phyloP scores from a whole-genome alignment of 805 yeast species.

The Naumovozyma dairenensis region DNA sequence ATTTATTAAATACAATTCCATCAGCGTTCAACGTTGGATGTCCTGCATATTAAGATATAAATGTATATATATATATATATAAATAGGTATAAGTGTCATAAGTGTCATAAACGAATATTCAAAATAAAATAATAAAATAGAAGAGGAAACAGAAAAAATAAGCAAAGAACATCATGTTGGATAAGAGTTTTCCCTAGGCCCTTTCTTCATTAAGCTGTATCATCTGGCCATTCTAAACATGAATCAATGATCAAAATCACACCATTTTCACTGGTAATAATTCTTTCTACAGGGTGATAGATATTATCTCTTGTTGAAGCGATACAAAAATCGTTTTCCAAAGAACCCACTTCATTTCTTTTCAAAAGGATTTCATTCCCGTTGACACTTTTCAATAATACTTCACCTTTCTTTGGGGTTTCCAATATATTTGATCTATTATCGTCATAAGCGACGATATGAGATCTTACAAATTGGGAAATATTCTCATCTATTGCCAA shows the following conservation, averaged over 20 bases:
- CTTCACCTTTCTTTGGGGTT: slow-evolving; percentile 3
- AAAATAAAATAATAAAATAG: no score
- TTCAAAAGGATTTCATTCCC: slow-evolving; percentile 31
- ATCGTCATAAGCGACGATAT: slow-evolving; percentile 35
- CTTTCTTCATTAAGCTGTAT: no score
- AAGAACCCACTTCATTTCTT: slow-evolving; percentile 26
- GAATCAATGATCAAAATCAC: slow-evolving; percentile 34
- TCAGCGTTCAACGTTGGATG: no score
- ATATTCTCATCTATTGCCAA: slow-evolving; percentile 42
- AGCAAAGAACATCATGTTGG: no score
- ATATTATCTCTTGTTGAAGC: slow-evolving; percentile 28
- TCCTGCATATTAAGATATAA: no score
- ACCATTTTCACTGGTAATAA: slow-evolving; percentile 37
- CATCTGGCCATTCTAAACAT: slow-evolving; percentile 29
- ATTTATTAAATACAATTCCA: no score
- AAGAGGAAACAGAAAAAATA: no score
- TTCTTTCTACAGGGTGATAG: slow-evolving; percentile 27
- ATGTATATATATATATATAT: no score
- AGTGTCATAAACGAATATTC: no score
- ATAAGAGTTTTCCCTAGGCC: no score
- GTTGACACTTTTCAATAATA: slow-evolving; percentile 10
- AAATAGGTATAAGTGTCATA: no score
- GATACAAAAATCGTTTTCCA: slow-evolving; percentile 21
- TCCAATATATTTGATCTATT: slow-evolving; percentile 4
- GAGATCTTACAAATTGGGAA: slow-evolving; percentile 50